These are phyloP conservation scores for Vachellia pachyceras DNA, from an alignment of 306 rosid genomes.

Conservation along the genomic window DNA sequence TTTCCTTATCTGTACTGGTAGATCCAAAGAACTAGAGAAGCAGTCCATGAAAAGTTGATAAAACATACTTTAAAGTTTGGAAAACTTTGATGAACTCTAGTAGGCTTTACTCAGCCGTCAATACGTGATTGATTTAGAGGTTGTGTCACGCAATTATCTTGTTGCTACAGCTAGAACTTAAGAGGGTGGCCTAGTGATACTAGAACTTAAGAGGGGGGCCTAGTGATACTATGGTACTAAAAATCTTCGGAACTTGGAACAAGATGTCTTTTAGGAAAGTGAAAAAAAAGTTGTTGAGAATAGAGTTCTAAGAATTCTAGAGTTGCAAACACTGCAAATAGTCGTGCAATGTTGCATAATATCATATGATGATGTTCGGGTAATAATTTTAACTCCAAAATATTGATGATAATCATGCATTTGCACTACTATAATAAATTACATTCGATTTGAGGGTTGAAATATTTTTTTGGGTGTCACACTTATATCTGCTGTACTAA, in stretches of 20 bases:
- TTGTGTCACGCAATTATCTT: not conserved
- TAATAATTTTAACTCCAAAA: not conserved
- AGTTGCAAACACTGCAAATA: not conserved
- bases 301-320: not conserved
- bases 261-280: not conserved
- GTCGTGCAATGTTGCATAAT: not conserved
- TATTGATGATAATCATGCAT: not conserved
- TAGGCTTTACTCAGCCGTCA: not conserved
- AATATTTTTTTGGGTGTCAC: not conserved
- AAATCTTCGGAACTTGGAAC: not conserved
- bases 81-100: not conserved
- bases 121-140: not conserved
- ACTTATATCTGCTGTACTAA: not conserved
- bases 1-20: slow-evolving; percentile 24
- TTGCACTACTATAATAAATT: not conserved
- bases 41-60: not conserved
- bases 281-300: not conserved
- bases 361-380: not conserved
- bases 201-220: not conserved
- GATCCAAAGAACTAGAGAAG: not conserved
- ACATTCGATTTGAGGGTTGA: not conserved
- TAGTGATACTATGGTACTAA: not conserved
- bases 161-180: not conserved
- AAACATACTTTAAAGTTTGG: not conserved
- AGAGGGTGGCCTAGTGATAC: not conserved